Conservation (phyloP, 2,329 filamentous ascomycete genomes). For the Neospermospora avenae region DNA sequence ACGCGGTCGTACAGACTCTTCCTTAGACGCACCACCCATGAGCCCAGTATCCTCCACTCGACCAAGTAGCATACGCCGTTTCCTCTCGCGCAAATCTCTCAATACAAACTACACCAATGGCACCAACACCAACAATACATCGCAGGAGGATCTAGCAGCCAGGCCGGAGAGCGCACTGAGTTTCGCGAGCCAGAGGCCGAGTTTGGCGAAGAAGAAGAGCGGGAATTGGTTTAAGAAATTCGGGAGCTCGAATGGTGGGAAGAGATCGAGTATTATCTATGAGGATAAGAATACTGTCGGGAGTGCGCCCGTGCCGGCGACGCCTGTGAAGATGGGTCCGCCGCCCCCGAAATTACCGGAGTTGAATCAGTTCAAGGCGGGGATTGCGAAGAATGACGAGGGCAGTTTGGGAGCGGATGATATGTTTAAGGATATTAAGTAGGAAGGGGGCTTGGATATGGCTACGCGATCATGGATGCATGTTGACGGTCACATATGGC, state of each 20-base stretch:
- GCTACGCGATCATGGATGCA: constrained; percentile 24
- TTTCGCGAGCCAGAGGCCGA: constrained; percentile 23
- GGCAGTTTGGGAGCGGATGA: constrained; percentile 34
- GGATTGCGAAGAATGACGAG: constrained; percentile 30
- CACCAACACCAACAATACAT: constrained; percentile 25
- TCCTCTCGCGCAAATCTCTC: constrained; percentile 37
- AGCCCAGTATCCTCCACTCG: constrained; percentile 31
- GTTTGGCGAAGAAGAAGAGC: constrained; percentile 28
- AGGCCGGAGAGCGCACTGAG: constrained; percentile 33
- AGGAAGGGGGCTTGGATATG: constrained; percentile 20
- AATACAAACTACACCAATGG: constrained; percentile 34
- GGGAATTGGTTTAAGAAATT: constrained; percentile 34
- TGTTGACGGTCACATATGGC: constrained; percentile 23
- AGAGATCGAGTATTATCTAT: constrained; percentile 30
- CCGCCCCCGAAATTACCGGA: constrained; percentile 36
- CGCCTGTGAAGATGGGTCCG: constrained; percentile 23
- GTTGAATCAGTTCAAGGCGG: constrained; percentile 33
- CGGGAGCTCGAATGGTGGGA: constrained; percentile 19
- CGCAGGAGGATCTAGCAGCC: constrained; percentile 30
- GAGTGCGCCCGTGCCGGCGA: neutral
- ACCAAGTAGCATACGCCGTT: constrained; percentile 38
- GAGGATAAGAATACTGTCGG: constrained; percentile 23
- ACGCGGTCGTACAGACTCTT: constrained; percentile 21
- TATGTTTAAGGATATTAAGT: constrained; percentile 38
- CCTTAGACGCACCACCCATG: constrained; percentile 21